Base-by-base conservation (phyloP, 768 basidiomycete species). In the Pholiota microspora region DNA sequence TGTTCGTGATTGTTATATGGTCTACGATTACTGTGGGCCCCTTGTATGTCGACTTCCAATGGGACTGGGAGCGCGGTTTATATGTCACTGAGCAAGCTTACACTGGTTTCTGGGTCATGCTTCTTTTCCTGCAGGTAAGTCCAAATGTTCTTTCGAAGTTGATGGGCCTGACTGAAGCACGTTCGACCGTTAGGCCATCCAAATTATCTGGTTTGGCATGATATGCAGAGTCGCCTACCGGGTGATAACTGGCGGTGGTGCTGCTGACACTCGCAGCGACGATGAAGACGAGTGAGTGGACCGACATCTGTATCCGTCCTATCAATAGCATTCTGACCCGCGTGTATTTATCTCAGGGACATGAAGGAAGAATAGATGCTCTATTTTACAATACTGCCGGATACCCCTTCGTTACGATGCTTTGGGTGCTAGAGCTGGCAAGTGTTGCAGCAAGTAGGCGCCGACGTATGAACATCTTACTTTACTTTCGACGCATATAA, bases 201-300 rank as follows among this genome's bases (percentile, higher is more conserved):
- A 93, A 67, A 69, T 83, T 12, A 67, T 92, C 25, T 98, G 96
- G 96, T 92, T 93, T 69, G 75, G 76, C 61, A 86, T 90, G 85
- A 94, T 96, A 58, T 83, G 84, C 59, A 81, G 84, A 25, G 80
- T 97, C 21, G 91, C 91, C n/a, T 92, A 82, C 71, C 77, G 85
- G 24, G 94, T 95, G 29, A 71, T 84, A 15, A 76, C 72, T 8
- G 91, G 89, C 0, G 73, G 79, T 35, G 88, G 85, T 7, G 94
- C 93, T 2, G 84, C 91, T 27, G 96, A 98, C 59, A 79, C 77
- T 18, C 81, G 95, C 57, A 94, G 92, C 63, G 95, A 97, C 57
- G 89, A 91, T 57, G 92, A 93, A 65, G 75, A 65, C 40, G 60
- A 67, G 85, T 87, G 24, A 59, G 67, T 57, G 32, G 23, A 23